Evolutionary conservation across 164 flowering plant species (phyloP).

Genomic region (Liquidambar formosana): DNA sequence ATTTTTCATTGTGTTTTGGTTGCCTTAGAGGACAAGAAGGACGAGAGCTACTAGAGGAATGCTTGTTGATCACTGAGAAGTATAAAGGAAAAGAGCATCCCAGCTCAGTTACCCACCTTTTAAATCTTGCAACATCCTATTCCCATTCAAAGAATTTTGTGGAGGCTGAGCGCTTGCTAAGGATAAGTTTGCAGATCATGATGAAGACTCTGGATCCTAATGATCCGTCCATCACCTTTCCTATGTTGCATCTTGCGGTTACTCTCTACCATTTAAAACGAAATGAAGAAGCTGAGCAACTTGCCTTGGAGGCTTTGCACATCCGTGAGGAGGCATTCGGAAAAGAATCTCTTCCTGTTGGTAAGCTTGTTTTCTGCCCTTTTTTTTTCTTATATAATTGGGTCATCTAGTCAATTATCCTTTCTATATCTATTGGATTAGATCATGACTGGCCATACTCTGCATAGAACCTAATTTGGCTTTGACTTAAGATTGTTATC

Average conservation of each 20-base stretch:
- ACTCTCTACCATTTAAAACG: slow-evolving; percentile 64
- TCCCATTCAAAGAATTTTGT: slow-evolving; percentile 69
- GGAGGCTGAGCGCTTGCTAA: slow-evolving; percentile 85
- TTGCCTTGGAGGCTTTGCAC: slow-evolving; percentile 58
- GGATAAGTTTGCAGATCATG: slow-evolving; percentile 64
- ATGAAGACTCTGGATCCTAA: slow-evolving; percentile 45
- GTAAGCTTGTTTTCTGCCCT: slow-evolving; percentile 32
- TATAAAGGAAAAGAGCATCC: slow-evolving; percentile 73
- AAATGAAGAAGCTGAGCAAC: slow-evolving; percentile 76
- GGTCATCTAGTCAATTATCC: neutral
- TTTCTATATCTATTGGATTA: too few relatives aligned
- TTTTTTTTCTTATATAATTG: neutral
- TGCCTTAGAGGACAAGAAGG: slow-evolving; percentile 71
- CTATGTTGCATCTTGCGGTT: slow-evolving; percentile 84
- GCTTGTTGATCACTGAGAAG: slow-evolving; percentile 68
- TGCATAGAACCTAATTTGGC: too few relatives aligned
- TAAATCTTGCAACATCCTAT: slow-evolving; percentile 85
- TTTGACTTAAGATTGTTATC: too few relatives aligned
- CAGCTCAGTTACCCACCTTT: slow-evolving; percentile 62
- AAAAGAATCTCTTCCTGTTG: slow-evolving; percentile 72
- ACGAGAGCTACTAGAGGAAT: slow-evolving; percentile 73
- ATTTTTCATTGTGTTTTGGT: neutral
- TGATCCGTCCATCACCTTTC: slow-evolving; percentile 69
- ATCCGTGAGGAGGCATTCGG: slow-evolving; percentile 88
- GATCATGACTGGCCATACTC: too few relatives aligned